These are phyloP conservation scores for Chalaropsis ovoidea DNA, from an alignment of 2,329 filamentous ascomycete genomes.

Conservation along the genomic window DNA sequence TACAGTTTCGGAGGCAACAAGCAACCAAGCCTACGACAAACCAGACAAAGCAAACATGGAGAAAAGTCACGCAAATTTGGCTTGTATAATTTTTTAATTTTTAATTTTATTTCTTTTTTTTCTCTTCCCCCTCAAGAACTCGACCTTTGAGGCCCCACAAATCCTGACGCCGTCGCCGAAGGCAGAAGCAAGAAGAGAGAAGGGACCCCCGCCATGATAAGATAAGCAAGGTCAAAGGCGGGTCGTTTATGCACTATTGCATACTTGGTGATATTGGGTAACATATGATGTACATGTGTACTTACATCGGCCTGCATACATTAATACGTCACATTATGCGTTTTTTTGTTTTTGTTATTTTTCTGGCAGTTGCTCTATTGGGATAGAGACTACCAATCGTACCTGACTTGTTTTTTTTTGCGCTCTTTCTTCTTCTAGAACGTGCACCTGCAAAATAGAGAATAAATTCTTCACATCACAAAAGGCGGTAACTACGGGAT, in stretches of 20 bases:
- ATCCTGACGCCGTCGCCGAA: conserved; percentile 19
- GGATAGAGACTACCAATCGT: not conserved
- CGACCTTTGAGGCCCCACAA: conserved; percentile 9
- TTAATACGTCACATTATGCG: not conserved
- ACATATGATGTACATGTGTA: not conserved
- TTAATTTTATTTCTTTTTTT: not conserved
- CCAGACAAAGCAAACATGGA: not conserved
- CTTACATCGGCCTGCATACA: not conserved
- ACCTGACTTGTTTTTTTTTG: no score
- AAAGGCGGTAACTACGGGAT: not conserved
- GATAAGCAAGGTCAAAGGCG: not conserved
- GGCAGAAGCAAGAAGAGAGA: conserved; percentile 8
- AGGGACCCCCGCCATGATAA: not conserved
- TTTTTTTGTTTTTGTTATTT: not conserved
- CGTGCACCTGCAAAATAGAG: no score
- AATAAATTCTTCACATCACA: not conserved
- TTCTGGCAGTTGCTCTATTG: not conserved
- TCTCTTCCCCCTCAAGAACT: not conserved
- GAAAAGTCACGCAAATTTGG: not conserved
- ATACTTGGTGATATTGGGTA: not conserved
- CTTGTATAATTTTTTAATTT: not conserved
- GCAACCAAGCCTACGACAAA: not conserved
- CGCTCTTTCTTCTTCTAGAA: not conserved
- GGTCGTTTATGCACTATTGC: not conserved
- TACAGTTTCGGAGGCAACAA: not conserved